phyloP scores from a whole-genome alignment of 768 basidiomycete species.

The Rhodotorula paludigena region DNA sequence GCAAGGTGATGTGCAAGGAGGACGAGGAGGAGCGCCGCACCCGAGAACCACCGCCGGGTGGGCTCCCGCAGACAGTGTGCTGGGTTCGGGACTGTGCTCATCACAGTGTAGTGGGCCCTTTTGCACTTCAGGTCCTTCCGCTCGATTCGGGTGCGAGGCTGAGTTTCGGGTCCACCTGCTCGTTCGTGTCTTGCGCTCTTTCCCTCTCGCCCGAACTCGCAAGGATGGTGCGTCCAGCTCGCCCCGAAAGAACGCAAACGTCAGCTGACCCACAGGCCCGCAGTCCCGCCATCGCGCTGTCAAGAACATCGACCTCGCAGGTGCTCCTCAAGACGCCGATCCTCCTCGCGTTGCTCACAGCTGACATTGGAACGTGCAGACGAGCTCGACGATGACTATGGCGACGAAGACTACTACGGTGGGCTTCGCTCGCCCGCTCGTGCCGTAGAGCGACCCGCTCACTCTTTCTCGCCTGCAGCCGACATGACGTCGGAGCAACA shows the following conservation, averaged over 20 bases:
- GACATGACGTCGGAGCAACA: slow-evolving; percentile 71
- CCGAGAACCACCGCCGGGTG: no score
- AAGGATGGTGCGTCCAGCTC: neutral
- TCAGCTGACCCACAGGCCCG: neutral
- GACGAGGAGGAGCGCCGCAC: no score
- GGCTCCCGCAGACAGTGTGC: no score
- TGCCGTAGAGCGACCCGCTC: neutral
- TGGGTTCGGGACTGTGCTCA: no score
- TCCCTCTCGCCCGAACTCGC: neutral
- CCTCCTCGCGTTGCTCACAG: neutral
- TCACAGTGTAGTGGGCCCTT: no score
- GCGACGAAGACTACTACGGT: slow-evolving; percentile 54
- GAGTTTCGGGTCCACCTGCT: no score
- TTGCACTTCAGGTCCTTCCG: no score
- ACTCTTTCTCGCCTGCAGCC: slow-evolving; percentile 23
- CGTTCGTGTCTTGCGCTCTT: no score
- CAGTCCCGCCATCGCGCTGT: slow-evolving; percentile 94
- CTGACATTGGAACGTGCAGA: slow-evolving; percentile 15
- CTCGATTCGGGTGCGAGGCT: no score
- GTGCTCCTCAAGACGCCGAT: slow-evolving; percentile 43
- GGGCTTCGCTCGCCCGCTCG: neutral
- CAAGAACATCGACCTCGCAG: slow-evolving; percentile 71
- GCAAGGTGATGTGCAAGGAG: no score
- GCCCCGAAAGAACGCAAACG: neutral
- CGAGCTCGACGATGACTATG: slow-evolving; percentile 60